These are phyloP conservation scores for Exophiala lecanii-corni DNA, from an alignment of 2,329 filamentous ascomycete species.

Conservation along the genomic window DNA sequence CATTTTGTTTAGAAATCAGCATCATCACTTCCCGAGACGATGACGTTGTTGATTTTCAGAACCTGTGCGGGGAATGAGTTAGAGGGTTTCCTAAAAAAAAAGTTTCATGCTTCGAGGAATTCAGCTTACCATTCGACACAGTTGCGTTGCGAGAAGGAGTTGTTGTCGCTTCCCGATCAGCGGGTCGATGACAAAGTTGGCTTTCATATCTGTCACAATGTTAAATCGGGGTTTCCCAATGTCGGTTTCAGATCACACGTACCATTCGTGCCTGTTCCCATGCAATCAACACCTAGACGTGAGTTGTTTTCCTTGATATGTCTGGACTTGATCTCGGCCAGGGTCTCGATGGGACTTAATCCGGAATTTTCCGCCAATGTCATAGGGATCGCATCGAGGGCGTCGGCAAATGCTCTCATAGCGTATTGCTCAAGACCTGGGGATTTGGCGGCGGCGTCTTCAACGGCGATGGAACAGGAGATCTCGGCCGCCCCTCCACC, in stretches of 20 bases:
- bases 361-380: slow-evolving; percentile 96
- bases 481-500: slow-evolving; percentile 96
- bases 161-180: slow-evolving; percentile 98
- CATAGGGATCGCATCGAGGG: slow-evolving; percentile 89
- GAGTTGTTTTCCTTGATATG: slow-evolving; percentile 82
- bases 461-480: slow-evolving; percentile 91
- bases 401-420: slow-evolving; percentile 96
- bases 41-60: slow-evolving; percentile 88
- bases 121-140: slow-evolving; percentile 75
- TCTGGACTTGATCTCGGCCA: slow-evolving; percentile 91
- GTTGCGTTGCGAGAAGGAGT: slow-evolving; percentile 88
- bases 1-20: slow-evolving; percentile 69
- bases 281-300: slow-evolving; percentile 91
- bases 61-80: slow-evolving; percentile 41
- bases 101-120: too few relatives aligned
- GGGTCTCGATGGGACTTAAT: slow-evolving; percentile 88
- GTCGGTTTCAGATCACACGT: slow-evolving; percentile 33
- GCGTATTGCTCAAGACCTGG: slow-evolving; percentile 98
- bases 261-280: slow-evolving; percentile 87
- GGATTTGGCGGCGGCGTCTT: slow-evolving; percentile 90
- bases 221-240: slow-evolving; percentile 12
- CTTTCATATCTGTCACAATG: slow-evolving; percentile 74
- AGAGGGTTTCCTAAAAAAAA: too few relatives aligned
- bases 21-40: slow-evolving; percentile 80
- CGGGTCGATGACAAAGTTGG: slow-evolving; percentile 96